Conservation (phyloP, 1,139 yeast species). For the Magnusiomyces sp. region DNA sequence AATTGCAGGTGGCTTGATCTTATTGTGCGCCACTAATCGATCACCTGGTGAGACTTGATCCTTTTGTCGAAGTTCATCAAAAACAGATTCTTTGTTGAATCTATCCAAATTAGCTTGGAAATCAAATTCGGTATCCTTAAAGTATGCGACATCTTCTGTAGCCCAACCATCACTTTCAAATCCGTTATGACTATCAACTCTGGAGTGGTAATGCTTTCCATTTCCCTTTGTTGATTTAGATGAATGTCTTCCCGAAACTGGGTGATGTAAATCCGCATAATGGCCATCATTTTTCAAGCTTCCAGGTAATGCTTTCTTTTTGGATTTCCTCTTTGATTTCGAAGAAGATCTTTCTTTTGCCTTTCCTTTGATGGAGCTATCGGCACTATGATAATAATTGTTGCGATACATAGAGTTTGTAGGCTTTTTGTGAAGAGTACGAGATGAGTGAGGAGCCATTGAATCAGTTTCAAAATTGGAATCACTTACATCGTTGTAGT, state of each 20-base stretch:
- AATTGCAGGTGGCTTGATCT: conserved; percentile 20
- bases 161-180: conserved; percentile 41
- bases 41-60: conserved; percentile 55
- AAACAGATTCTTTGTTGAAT: conserved; percentile 75
- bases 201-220: conserved; percentile 42
- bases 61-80: conserved; percentile 60
- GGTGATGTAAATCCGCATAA: neutral
- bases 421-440: neutral
- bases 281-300: neutral
- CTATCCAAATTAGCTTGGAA: conserved; percentile 73
- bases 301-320: neutral
- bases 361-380: neutral
- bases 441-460: neutral
- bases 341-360: neutral
- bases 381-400: neutral
- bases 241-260: neutral
- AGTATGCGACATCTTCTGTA: conserved; percentile 44
- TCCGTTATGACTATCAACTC: conserved; percentile 32
- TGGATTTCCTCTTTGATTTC: neutral
- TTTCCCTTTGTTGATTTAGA: conserved; percentile 11
- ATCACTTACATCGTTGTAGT: neutral
- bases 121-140: conserved; percentile 55
- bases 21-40: conserved; percentile 72
- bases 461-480: neutral
- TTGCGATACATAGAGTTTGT: neutral